These are phyloP conservation scores for Phalaenopsis hybrid DNA, from an alignment of 116 monocot species.

Conservation along the genomic window DNA sequence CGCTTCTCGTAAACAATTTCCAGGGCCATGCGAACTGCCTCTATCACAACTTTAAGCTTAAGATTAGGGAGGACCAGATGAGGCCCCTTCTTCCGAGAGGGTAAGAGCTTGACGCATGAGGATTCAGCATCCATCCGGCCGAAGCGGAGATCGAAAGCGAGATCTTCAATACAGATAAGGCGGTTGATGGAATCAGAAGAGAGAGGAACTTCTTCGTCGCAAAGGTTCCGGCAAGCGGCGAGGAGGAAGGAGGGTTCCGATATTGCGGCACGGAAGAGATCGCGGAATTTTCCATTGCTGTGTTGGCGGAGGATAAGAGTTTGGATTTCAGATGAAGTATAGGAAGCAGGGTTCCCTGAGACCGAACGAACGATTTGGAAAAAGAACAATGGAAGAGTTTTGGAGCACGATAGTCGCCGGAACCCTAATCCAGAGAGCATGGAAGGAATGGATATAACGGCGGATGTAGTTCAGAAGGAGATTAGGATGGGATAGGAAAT, in stretches of 20 bases:
- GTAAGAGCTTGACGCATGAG: slow-evolving; percentile 27
- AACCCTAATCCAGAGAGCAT: slow-evolving; percentile 8
- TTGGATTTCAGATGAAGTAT: slow-evolving; percentile 46
- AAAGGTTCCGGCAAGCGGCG: slow-evolving; percentile 23
- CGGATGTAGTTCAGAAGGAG: neutral
- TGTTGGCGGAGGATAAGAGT: slow-evolving; percentile 46
- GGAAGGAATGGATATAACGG: neutral
- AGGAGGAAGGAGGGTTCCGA: slow-evolving; percentile 56
- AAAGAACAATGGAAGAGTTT: neutral
- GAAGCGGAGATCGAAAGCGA: slow-evolving; percentile 15
- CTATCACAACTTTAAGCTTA: slow-evolving; percentile 58
- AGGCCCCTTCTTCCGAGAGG: slow-evolving; percentile 58
- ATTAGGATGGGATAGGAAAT: neutral
- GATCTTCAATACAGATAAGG: slow-evolving; percentile 6
- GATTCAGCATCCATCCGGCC: slow-evolving; percentile 24
- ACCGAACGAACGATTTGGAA: slow-evolving; percentile 1
- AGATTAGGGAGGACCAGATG: slow-evolving; percentile 44
- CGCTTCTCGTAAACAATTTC: slow-evolving; percentile 52
- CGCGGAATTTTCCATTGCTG: slow-evolving; percentile 45
- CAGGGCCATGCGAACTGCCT: slow-evolving; percentile 46
- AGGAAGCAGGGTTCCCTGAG: neutral
- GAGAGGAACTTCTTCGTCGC: neutral
- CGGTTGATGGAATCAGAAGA: slow-evolving; percentile 3
- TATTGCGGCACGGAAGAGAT: slow-evolving; percentile 44
- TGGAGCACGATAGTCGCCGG: neutral